Percentiles rank a stretch among this genome's conserved stretches.
Conservation (phyloP, 148 eudicot genomes). For the Rhododendron ferrugineum region DNA sequence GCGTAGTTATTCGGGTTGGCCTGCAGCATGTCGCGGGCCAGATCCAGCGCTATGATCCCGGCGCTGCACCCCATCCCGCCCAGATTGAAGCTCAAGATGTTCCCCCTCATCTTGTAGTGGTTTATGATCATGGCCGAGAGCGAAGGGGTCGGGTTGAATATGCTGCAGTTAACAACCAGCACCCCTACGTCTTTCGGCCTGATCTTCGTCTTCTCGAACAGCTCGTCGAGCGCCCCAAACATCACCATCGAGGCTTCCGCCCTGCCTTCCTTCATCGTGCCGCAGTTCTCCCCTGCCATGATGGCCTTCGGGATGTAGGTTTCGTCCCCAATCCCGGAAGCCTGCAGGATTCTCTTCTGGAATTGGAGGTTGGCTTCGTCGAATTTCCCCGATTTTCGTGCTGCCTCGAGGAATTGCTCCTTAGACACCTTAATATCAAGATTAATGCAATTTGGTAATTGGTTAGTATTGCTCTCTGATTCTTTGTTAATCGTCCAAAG, state of each 20-base stretch:
- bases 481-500: too few relatives aligned
- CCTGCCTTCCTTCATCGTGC: conserved; percentile 88
- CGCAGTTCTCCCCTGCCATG: conserved; percentile 38
- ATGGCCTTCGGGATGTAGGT: conserved; percentile 73
- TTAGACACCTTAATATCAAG: conserved; percentile 32
- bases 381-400: conserved; percentile 78
- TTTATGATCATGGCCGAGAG: conserved; percentile 96
- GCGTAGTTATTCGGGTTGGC: conserved; percentile 90
- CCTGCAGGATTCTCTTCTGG: conserved; percentile 54
- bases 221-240: conserved; percentile 92
- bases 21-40: conserved; percentile 87
- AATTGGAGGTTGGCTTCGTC: conserved; percentile 63
- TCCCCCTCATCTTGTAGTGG: conserved; percentile 94
- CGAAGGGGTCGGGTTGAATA: conserved; percentile 95
- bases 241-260: conserved; percentile 79
- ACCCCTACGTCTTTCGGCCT: conserved; percentile 84
- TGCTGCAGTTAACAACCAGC: conserved; percentile 96
- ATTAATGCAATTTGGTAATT: not conserved
- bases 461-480: not conserved
- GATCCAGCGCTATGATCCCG: conserved; percentile 63
- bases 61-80: conserved; percentile 99
- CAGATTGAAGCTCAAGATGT: conserved; percentile 78
- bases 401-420: conserved; percentile 66
- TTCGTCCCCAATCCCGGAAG: conserved; percentile 88
- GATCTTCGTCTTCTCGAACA: conserved; percentile 64